phyloP scores from a whole-genome alignment of 2,329 filamentous ascomycete genomes.

The Furcasterigmium sp. region DNA sequence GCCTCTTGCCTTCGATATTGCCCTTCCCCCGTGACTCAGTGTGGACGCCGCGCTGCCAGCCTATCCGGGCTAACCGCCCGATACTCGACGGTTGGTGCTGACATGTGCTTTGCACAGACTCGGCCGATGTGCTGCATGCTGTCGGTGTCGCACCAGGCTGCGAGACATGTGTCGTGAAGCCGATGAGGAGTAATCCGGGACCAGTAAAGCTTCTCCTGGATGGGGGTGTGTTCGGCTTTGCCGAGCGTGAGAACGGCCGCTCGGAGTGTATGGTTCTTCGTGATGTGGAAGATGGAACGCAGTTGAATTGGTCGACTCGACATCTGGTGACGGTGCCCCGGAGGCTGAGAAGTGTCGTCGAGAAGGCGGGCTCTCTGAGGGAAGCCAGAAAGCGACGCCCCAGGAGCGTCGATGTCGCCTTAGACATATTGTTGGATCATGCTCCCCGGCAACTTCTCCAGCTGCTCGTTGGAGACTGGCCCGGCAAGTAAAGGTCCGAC shows the following conservation, averaged over 20 bases:
- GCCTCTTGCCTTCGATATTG: conserved; percentile 17
- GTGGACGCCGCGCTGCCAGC: conserved; percentile 28
- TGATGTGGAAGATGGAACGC: not conserved
- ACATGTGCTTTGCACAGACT: conserved; percentile 23
- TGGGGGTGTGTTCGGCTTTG: conserved; percentile 21
- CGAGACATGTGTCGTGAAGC: conserved; percentile 31
- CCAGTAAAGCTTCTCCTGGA: conserved; percentile 48
- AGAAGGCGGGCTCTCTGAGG: conserved; percentile 13
- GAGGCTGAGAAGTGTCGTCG: conserved; percentile 5
- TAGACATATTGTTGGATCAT: conserved; percentile 38
- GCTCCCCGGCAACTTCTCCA: not conserved
- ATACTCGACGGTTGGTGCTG: conserved; percentile 23
- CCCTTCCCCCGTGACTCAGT: conserved; percentile 17
- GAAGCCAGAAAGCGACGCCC: conserved; percentile 27
- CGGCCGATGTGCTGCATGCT: conserved; percentile 31
- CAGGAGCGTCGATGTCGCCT: conserved; percentile 21
- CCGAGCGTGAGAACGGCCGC: conserved; percentile 4
- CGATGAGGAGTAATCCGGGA: conserved; percentile 47
- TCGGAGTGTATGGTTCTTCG: conserved; percentile 8
- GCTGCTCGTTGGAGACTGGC: conserved; percentile 10
- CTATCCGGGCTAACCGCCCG: conserved; percentile 27
- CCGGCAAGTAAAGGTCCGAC: not conserved
- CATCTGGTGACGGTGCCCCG: conserved; percentile 2
- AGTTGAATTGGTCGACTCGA: conserved; percentile 2
- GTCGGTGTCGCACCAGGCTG: conserved; percentile 26